A percentile compares a stretch with the other conserved stretches of the same genome.
These are phyloP conservation scores for Colletotrichum somersetense DNA, from an alignment of 2,329 filamentous ascomycete species.

Conservation along the genomic window DNA sequence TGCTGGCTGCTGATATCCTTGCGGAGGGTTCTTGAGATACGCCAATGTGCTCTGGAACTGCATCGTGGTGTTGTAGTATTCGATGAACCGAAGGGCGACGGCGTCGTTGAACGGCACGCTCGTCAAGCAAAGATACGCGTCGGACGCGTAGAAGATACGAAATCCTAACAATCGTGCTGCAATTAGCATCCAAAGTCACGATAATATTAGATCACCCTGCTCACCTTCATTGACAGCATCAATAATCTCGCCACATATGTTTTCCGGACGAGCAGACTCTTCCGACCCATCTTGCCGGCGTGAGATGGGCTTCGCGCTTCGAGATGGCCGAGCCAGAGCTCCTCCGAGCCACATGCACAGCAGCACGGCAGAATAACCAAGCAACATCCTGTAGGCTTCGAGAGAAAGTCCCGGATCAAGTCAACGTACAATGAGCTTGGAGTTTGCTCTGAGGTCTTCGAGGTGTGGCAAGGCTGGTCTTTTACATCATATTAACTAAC, in stretches of 20 bases:
- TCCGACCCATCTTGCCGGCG: conserved; percentile 19
- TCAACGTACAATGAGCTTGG: background rate
- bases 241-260: conserved; percentile 26
- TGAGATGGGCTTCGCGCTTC: background rate
- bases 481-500: background rate
- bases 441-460: background rate
- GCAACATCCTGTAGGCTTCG: background rate
- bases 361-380: background rate
- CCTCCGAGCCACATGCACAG: conserved; percentile 2
- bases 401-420: background rate
- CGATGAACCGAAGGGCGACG: conserved; percentile 32
- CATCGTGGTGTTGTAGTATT: conserved; percentile 38
- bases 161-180: background rate
- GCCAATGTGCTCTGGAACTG: conserved; percentile 31
- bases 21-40: conserved; percentile 27
- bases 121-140: conserved; percentile 22
- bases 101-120: conserved; percentile 32
- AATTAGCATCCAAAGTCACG: background rate
- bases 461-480: background rate
- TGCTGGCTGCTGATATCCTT: conserved; percentile 30
- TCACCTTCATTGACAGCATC: conserved; percentile 26
- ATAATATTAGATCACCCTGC: background rate
- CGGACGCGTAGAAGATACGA: conserved; percentile 22
- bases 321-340: conserved; percentile 2
- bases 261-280: background rate